Conservation (phyloP, 306 rosid genomes). For the Sechiopsis laciniata region DNA sequence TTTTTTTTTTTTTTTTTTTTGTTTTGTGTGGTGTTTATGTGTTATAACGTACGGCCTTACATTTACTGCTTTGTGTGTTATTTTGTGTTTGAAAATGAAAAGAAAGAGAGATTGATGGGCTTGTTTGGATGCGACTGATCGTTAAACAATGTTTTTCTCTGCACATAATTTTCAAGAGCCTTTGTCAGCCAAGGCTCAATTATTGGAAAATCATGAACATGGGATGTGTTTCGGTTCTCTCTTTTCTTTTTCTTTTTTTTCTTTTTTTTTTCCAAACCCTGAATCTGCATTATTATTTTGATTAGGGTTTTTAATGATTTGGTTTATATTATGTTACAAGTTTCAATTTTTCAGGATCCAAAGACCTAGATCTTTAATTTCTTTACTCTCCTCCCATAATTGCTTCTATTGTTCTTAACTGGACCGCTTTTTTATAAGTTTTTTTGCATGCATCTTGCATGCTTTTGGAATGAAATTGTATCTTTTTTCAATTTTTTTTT, state of each 20-base stretch:
- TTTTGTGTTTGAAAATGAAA: not conserved
- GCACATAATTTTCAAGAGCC: not conserved
- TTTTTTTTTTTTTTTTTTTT: too few species aligned
- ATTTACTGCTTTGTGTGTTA: not conserved
- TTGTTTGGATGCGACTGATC: slow-evolving; percentile 16
- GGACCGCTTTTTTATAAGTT: too few species aligned
- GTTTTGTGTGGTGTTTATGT: slow-evolving; percentile 12
- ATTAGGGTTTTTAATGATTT: slow-evolving; percentile 3
- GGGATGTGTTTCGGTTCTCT: not conserved
- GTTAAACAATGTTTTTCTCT: slow-evolving; percentile 3
- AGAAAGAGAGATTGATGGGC: not conserved
- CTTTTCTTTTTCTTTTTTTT: too few species aligned
- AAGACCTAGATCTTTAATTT: too few species aligned
- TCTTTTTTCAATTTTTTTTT: too few species aligned
- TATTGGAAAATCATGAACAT: not conserved
- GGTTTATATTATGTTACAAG: too few species aligned
- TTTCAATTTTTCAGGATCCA: too few species aligned
- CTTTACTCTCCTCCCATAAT: too few species aligned
- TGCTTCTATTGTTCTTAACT: too few species aligned
- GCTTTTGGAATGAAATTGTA: too few species aligned
- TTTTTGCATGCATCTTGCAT: too few species aligned
- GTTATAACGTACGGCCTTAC: not conserved
- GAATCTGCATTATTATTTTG: not conserved
- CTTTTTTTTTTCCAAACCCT: too few species aligned
- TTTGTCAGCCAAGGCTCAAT: not conserved